These are phyloP conservation scores for Neostapfia colusana DNA, from an alignment of 176 grass and related monocot species.

Conservation along the genomic window DNA sequence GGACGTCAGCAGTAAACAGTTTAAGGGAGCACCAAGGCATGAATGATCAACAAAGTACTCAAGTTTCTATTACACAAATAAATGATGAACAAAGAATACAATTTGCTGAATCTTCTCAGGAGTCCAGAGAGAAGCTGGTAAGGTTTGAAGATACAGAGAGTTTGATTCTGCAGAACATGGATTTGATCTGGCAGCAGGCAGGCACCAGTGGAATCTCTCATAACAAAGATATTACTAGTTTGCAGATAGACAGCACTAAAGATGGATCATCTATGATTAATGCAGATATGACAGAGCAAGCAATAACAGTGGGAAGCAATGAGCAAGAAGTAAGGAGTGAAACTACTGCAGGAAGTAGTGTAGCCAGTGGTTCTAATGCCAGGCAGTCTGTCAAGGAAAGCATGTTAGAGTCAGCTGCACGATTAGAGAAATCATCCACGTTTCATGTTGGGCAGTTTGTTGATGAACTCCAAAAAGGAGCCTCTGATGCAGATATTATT, in stretches of 20 bases:
- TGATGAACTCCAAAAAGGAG: constrained; percentile 55
- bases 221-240: constrained; percentile 39
- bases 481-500: constrained; percentile 35
- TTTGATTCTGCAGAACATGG: constrained; percentile 20
- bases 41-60: constrained; percentile 28
- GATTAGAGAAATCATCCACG: constrained; percentile 71
- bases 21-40: constrained; percentile 25
- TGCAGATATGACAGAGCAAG: constrained; percentile 27
- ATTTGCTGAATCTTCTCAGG: constrained; percentile 38
- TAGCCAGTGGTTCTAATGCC: constrained; percentile 47
- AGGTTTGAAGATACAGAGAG: constrained; percentile 34
- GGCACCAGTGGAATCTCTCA: constrained; percentile 23
- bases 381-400: constrained; percentile 49
- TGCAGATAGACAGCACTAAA: constrained; percentile 5
- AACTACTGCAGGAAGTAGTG: constrained; percentile 31
- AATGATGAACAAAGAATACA: constrained; percentile 16
- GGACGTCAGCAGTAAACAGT: constrained; percentile 26
- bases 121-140: constrained; percentile 29
- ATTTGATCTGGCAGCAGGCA: constrained; percentile 47
- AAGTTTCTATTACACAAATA: constrained; percentile 33
- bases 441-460: constrained; percentile 68
- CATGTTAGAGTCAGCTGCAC: constrained; percentile 72
- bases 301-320: constrained; percentile 13
- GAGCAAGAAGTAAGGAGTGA: constrained; percentile 36
- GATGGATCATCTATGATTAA: constrained; percentile 31